Evolutionary conservation across 257 asterid genomes (phyloP), one percentile per base, ranked within the genome.

Genomic region (Jacaranda copaia): DNA sequence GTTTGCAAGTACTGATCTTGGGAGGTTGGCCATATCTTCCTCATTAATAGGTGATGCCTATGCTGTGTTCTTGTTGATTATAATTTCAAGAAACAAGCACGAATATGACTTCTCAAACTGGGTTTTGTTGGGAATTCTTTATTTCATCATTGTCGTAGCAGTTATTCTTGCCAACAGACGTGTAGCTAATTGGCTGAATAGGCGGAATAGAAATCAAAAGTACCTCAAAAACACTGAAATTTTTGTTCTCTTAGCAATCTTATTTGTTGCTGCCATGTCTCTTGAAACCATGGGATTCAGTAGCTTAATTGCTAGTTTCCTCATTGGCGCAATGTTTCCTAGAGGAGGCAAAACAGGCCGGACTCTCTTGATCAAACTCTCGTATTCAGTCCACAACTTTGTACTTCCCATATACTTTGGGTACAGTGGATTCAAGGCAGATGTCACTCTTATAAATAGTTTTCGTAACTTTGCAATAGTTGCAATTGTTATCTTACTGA

Each of bases 381-480:
- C 97, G 1, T 96, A 96, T 76, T 81, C 86, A 0, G 97, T 92
- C 78, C 88, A 92, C 81, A 93, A 89, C 85, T 96, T 96, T 67
- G 83, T 96, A 40, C 90, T 96, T 52, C 99, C 99, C 2, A 84
- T 96, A 68, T 96, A 96, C 90, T 93, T 96, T 74, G 99, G 99
- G 42, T 93, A 91, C 78, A 80, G 90, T 11, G 99, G 99, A 39
- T 96, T 96, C 82, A 92, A 88, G 76, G 97, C 98, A 8, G 92
- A 93, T 80, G 66, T 93, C 40, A 87, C 88, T 38, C 79, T 74
- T 39, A 79, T 93, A 40, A 81, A 86, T 81, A 84, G 84, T 77
- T 68, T 90, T 0, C 85, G 92, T 3, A 87, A 80, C 81, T 84
- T 90, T 42, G 77, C 73, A 25, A 67, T 89, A 1, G 89, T 92